Conservation (phyloP, 768 basidiomycete genomes). For the Lentinus brumalis region DNA sequence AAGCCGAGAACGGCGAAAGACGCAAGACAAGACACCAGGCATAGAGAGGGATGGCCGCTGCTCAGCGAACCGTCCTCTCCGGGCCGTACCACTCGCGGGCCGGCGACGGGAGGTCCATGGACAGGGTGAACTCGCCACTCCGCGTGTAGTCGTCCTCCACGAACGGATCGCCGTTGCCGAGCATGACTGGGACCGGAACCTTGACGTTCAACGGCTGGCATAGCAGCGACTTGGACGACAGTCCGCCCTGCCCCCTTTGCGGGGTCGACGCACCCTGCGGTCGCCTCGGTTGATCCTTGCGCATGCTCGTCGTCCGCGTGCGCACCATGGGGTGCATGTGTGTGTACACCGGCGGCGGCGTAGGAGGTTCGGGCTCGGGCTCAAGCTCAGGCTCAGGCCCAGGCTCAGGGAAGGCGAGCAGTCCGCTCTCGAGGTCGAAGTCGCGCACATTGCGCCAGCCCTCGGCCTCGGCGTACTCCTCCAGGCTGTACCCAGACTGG, state of each 20-base stretch:
- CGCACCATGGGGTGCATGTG: conserved; percentile 22
- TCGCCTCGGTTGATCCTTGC: conserved; percentile 8
- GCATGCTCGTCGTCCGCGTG: conserved; percentile 30
- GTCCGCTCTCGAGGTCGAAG: conserved; percentile 13
- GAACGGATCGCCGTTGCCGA: conserved; percentile 9
- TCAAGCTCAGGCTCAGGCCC: neutral
- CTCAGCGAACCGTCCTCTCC: neutral
- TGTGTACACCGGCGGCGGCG: conserved; percentile 6
- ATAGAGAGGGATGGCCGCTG: neutral
- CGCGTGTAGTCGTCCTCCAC: neutral
- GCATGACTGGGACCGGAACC: conserved; percentile 19
- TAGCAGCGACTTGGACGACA: conserved; percentile 15
- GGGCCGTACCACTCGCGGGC: conserved; percentile 12
- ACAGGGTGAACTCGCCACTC: conserved; percentile 26
- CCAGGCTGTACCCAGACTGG: conserved; percentile 9
- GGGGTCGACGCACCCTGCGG: conserved; percentile 1
- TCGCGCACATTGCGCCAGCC: conserved; percentile 14
- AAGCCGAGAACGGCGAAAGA: neutral
- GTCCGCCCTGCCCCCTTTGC: conserved; percentile 4
- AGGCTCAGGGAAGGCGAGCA: conserved; percentile 12
- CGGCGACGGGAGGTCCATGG: conserved; percentile 24
- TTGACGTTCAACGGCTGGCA: conserved; percentile 14
- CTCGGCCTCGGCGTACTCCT: conserved; percentile 15
- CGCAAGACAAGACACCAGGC: neutral
- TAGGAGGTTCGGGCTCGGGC: neutral